Base-by-base conservation (phyloP, 441 rosid genomes). In the Populus hybrid region DNA sequence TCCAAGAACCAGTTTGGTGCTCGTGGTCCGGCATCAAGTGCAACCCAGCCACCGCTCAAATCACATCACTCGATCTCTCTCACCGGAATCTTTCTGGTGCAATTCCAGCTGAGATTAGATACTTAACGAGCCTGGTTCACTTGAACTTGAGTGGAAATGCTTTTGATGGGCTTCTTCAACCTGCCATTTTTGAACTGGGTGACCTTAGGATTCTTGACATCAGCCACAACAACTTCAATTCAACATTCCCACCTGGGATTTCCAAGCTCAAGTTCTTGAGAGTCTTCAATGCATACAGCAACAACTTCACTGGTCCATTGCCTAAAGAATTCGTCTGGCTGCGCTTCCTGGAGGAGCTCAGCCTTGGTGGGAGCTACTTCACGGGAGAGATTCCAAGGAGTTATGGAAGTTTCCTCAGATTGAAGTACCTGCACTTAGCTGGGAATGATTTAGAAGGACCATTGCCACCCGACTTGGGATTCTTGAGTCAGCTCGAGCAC, bases 351-450 rank as follows among this genome's bases (percentile, higher is more conserved):
- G 94, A 95, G 87, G 84, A 79, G 80, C 93, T 95, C 80, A 95
- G 92, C 82, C 89, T 95, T 19, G 96, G 98, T 0, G 99, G 99
- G 9, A 94, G 97, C 89, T 95, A 88, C 88, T 95, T 95, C 70
- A 85, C 84, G 67, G 99, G 92, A 38, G 89, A 78, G 75, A 94
- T 95, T 73, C 98, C 99, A 2, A 35, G 70, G 1, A 84, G 70
- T 16, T 95, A 90, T 23, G 93, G 97, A 75, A 85, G 82, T 63
- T 85, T 94, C 59, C 78, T 81, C 6, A 83, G 84, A 74, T 46
- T 95, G 18, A 92, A 80, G 86, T 84, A 83, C 61, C 81, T 95
- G 18, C 46, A 90, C 63, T 82, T 95, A 66, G 91, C 93, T 14
- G 99, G 99, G 57, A 95, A 94, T 80, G 65, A 9, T 2, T 82